Evolutionary conservation across 768 basidiomycete genomes (phyloP), one percentile per base, ranked within the genome.

Genomic region (Boletus fagicola): DNA sequence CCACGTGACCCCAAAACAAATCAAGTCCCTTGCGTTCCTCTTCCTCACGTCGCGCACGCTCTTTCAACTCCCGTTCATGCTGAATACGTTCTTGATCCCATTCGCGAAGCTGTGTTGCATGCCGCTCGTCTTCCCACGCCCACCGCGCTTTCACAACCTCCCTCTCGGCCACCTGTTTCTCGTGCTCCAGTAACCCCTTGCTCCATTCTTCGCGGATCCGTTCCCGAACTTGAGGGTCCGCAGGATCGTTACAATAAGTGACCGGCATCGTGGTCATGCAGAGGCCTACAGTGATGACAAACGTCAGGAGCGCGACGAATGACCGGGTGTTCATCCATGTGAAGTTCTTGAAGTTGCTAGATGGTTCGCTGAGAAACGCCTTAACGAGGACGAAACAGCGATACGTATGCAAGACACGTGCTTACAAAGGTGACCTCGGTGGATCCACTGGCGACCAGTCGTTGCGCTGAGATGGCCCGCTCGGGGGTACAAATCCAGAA

Each of bases 1-100:
- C 51, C 26, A 67, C 45, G 1, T 31, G 45, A 12, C 48, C 59
- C 70, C 70, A 71, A 33, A 51, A 66, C 47, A 75, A 53, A 20
- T 54, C 30, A 9, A 69, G 64, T 8, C 49, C 61, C 16, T 40
- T 28, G 2, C 67, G 67, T 26, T 69, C 68, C 1, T 52, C 52
- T 11, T 60, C 62, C 49, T 65, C 64, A 15, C 62, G 54, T 57
- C 56, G 47, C 26, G 52, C 59, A 22, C 65, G 60, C 5, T 67
- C 68, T 31, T 62, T 54, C 26, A 66, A 28, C 15, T 48, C 61
- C 2, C 7, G 48, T n/a, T 61, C 42, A 28, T 69, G 67, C 9
- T 64, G 43, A 2, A 60, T 20, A 2, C 50, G 59, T 38, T 70
- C 69, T 10, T 55, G 30, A 13, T 51, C 51, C 70, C 70, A 69